Conservation (phyloP, 192 early-diverging fungal species). For the Umbelopsis vinacea region DNA sequence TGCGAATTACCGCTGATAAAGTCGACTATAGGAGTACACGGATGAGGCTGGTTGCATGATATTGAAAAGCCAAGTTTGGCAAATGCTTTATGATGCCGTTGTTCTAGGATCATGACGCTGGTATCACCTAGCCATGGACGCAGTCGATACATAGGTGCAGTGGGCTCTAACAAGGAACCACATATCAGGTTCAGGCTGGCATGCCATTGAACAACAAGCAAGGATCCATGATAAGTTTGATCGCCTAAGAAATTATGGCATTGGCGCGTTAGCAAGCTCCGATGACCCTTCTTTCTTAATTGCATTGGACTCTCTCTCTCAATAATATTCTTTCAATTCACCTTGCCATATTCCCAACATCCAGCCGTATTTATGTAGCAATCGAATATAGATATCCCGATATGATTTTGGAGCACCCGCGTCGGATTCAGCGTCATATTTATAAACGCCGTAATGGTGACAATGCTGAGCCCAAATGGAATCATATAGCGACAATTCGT, state of each 20-base stretch:
- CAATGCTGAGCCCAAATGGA: constrained; percentile 1
- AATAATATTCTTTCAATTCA: not conserved
- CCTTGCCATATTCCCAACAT: constrained; percentile 16
- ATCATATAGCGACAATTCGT: not conserved
- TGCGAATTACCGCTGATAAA: not conserved
- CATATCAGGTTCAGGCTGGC: not conserved
- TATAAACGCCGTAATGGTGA: not conserved
- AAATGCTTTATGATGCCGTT: not conserved
- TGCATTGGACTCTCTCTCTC: too few species aligned
- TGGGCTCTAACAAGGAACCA: not conserved
- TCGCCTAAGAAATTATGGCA: not conserved
- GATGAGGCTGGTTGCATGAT: not conserved
- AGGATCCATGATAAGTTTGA: not conserved
- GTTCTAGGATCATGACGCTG: constrained; percentile 1
- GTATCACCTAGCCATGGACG: not conserved
- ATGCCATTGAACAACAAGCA: constrained; percentile 1
- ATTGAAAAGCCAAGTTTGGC: constrained; percentile 3
- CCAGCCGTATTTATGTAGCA: constrained; percentile 6
- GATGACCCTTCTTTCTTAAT: not conserved
- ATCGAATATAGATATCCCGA: not conserved
- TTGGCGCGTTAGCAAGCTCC: too few species aligned
- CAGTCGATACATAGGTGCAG: not conserved
- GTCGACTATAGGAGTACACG: not conserved
- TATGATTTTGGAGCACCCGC: not conserved
- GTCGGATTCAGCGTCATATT: not conserved